These are phyloP conservation scores for Cryptococcus sp. DNA, from an alignment of 1,284 basidiomycete species.

Conservation along the genomic window DNA sequence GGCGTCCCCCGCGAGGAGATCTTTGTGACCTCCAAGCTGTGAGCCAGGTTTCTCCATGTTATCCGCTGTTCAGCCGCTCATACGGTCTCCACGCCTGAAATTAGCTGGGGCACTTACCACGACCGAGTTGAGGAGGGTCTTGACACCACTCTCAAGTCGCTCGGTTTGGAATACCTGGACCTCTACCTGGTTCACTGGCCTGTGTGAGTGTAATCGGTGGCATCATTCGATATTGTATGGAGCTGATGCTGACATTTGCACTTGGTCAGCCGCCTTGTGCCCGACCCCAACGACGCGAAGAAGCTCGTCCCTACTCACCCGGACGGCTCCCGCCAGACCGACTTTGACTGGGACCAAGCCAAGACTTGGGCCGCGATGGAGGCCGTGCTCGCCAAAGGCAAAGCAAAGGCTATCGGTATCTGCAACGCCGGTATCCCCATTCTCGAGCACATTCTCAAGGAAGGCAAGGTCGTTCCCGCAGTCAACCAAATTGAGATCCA, in stretches of 20 bases:
- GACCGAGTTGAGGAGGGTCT: conserved; percentile 62
- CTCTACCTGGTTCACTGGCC: conserved; percentile 65
- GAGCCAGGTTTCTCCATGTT: neutral
- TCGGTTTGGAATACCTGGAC: conserved; percentile 75
- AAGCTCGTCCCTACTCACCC: conserved; percentile 44
- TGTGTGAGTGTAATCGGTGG: conserved; percentile 7
- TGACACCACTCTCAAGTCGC: conserved; percentile 67
- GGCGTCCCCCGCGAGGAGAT: conserved; percentile 76
- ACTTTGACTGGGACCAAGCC: conserved; percentile 54
- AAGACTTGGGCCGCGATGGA: conserved; percentile 67
- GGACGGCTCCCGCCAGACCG: conserved; percentile 49
- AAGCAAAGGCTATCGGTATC: conserved; percentile 58
- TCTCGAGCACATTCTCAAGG: conserved; percentile 57
- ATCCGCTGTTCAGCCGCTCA: neutral
- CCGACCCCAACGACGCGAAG: conserved; percentile 33
- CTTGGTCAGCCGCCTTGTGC: neutral
- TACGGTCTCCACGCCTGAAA: conserved; percentile 45
- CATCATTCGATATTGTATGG: conserved; percentile 1
- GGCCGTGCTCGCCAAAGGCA: conserved; percentile 57
- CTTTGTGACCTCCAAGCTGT: conserved; percentile 63
- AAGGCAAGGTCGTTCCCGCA: conserved; percentile 65
- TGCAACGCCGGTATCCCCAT: conserved; percentile 32
- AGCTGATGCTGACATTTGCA: neutral
- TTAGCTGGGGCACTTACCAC: conserved; percentile 66
- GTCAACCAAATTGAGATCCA: conserved; percentile 74